Evolutionary conservation across 2,329 filamentous ascomycete species (phyloP), one percentile per base, ranked within the genome.

Genomic region (Boeremia exigua): DNA sequence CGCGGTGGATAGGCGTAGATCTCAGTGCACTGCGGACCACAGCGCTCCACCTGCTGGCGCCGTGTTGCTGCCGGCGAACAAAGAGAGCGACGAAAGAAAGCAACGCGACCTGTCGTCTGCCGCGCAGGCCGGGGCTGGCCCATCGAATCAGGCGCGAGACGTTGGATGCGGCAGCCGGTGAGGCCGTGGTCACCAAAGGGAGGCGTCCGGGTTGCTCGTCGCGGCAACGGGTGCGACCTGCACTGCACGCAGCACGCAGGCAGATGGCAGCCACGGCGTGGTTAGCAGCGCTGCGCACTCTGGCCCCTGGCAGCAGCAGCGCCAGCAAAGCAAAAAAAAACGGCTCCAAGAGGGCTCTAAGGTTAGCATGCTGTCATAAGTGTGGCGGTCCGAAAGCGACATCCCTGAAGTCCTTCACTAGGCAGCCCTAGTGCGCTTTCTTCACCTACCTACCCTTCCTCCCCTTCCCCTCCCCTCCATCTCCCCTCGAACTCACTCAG

Each of bases 301-400:
- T 58, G 61, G 62, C 65, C 65, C 65, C 62, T 64, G 60, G 58
- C 47, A 42, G 47, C 42, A 52, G 30, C 40, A 38, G 34, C 42
- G 53, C 62, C 60, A 56, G 56, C 56, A 59, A 56, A 59, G 60
- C 59, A 62, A 50, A 59, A 50, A 59, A 55, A 61, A 56, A 60
- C 58, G 53, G 56, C 48, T 28, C 36, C 36, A 52, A 46, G 33
- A 51, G 17, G 48, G 32, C 40, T 59, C 58, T 50, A 56, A 54
- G 50, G 68, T 65, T 72, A 72, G 70, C 60, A 69, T 72, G 68
- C 58, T 66, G 68, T 72, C 71, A 69, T 72, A 61, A 59, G 56
- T 52, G 58, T 59, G 46, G 59, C 45, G 44, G 56, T 42, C 54
- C 60, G 59, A 53, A 60, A 60, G 40, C 59, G 60, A 42, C 53